Percentiles rank a stretch among this genome's conserved stretches.
These are phyloP conservation scores for Hypoxylon sp. DNA, from an alignment of 2,329 filamentous ascomycete genomes.

Conservation along the genomic window DNA sequence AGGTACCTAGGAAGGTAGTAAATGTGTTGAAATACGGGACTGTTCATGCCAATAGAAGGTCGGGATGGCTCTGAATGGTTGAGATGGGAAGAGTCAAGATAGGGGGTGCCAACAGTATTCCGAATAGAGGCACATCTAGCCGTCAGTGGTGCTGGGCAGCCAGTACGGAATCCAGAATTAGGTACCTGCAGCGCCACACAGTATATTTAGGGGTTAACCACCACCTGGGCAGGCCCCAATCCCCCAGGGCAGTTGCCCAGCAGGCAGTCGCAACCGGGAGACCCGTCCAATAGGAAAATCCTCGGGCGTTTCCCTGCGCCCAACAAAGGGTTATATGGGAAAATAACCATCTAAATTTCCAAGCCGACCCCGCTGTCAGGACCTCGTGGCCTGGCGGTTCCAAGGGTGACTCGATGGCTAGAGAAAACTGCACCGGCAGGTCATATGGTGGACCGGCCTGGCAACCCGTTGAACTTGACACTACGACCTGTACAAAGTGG, in stretches of 20 bases:
- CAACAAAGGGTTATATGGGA: not conserved
- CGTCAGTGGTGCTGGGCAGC: not conserved
- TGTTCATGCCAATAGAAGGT: not conserved
- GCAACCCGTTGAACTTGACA: not conserved
- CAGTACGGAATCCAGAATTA: no score
- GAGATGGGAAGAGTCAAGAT: not conserved
- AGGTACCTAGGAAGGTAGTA: not conserved
- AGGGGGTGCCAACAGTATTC: not conserved
- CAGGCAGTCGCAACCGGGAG: no score
- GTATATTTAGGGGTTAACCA: not conserved
- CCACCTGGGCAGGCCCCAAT: no score
- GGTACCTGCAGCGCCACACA: no score
- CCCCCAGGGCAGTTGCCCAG: no score
- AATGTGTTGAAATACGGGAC: not conserved
- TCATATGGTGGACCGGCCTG: constrained; percentile 5
- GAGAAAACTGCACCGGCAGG: constrained; percentile 5
- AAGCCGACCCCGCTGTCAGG: constrained; percentile 2
- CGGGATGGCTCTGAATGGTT: not conserved
- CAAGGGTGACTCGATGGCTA: constrained; percentile 4
- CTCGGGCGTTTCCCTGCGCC: no score
- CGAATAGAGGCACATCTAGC: not conserved
- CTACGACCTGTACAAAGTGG: not conserved
- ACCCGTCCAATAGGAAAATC: no score
- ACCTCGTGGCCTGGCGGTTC: no score
- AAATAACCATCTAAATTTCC: not conserved